Conservation (phyloP, 108 stramenopile genomes). For the Skeletonema costatum region DNA sequence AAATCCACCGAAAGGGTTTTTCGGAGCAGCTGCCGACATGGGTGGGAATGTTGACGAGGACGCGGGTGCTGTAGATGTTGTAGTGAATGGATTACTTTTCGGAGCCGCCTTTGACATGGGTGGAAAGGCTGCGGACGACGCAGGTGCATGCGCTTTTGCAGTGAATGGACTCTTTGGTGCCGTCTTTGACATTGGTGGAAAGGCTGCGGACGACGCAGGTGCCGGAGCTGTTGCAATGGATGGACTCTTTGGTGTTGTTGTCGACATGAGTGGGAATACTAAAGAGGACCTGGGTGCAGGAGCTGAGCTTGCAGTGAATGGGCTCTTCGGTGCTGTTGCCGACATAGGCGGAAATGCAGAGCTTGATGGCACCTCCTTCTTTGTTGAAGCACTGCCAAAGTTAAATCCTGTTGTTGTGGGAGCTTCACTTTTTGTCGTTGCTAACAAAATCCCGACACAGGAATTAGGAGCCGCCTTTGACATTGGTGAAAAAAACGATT, state of each 20-base stretch:
- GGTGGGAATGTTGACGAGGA: constrained; percentile 23
- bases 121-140: background rate
- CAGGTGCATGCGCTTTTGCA: background rate
- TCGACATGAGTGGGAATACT: too few relatives aligned
- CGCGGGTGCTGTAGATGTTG: background rate
- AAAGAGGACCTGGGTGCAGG: too few relatives aligned
- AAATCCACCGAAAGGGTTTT: constrained; percentile 1
- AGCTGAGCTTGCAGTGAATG: background rate
- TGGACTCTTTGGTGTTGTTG: constrained; percentile 6
- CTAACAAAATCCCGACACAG: constrained; percentile 23
- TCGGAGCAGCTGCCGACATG: constrained; percentile 22
- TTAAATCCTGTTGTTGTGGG: too few relatives aligned
- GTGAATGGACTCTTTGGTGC: constrained; percentile 17
- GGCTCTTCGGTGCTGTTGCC: constrained; percentile 1
- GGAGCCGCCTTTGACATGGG: constrained; percentile 6
- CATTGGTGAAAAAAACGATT: constrained; percentile 38
- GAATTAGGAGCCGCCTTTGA: constrained; percentile 41
- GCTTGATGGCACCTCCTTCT: too few relatives aligned
- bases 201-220: background rate
- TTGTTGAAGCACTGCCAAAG: background rate
- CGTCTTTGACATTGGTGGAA: constrained; percentile 4
- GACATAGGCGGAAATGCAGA: constrained; percentile 7
- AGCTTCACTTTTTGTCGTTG: background rate
- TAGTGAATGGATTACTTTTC: constrained; percentile 14
- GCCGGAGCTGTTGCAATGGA: background rate